Base-by-base conservation (phyloP, 179 eudicot genomes). In the Carnegiea gigantea region DNA sequence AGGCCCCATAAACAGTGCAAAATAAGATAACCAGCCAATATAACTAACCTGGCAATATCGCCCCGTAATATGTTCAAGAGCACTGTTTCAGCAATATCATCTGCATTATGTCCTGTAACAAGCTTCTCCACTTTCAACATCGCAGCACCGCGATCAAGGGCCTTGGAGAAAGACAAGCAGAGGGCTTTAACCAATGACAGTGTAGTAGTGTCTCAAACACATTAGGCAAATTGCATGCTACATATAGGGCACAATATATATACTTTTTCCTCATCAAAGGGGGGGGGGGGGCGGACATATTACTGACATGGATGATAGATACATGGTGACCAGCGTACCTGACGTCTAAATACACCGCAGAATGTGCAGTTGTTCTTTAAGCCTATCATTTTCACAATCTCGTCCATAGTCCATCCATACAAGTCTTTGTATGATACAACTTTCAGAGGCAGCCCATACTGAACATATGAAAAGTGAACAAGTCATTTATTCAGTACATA, bases 321-420 rank as follows among this genome's bases (percentile, higher is more conserved):
- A 54, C 23, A 20, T 15, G 70, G 54, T 44, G 21, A 43, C 40
- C 53, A 72, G 62, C 80, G 74, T 90, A 96, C 98, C 96, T 96
- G 99, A 83, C 99, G 99, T 36, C 99, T 91, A 59, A 96, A 96
- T 85, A 96, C 99, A 80, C 99, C 99, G 82, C 99, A 96, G 83
- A 96, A 96, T 11, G 99, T 96, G 84, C 99, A 96, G 81, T 96
- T 95, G 87, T 95, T 96, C 89, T 96, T 96, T 65, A 96, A 85
- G 62, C 99, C 99, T 75, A 96, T 96, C 84, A 92, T 86, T 89
- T 96, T 96, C 87, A 96, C 99, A 79, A 96, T 96, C 78, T 94
- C 99, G 78, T 96, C 99, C 99, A 96, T 96, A 24, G 99, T 96
- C 99, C 99, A 96, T 77, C 99, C 99, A 80, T 96, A 96, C 80